A percentile compares a stretch with the other conserved stretches of the same genome.
phyloP scores from a whole-genome alignment of 345 rosid species.

The Noccaea bulbosa region DNA sequence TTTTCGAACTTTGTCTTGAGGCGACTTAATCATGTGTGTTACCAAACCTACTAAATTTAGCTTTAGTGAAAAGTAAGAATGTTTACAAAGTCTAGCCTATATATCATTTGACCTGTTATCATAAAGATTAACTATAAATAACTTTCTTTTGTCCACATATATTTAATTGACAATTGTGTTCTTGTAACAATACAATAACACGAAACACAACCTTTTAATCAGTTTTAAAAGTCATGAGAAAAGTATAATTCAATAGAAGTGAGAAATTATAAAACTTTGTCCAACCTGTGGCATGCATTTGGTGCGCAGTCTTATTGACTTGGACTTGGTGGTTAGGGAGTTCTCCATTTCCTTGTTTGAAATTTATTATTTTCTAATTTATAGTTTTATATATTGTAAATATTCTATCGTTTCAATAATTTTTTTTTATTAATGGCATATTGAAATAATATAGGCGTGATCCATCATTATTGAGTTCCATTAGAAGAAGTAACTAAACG shows the following conservation, averaged over 20 bases:
- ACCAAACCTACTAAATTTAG: conserved; percentile 37
- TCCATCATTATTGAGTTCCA: conserved; percentile 22
- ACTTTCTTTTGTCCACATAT: background rate
- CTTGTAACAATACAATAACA: conserved; percentile 6
- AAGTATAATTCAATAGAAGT: conserved; percentile 2
- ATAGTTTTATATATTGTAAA: background rate
- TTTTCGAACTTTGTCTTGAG: conserved; percentile 20
- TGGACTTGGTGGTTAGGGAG: conserved; percentile 41
- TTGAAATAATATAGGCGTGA: conserved; percentile 15
- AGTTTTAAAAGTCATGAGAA: background rate
- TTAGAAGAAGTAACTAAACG: conserved; percentile 5
- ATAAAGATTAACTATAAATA: conserved; percentile 6
- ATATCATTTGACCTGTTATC: conserved; percentile 21
- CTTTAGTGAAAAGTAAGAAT: conserved; percentile 30
- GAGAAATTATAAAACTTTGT: conserved; percentile 33
- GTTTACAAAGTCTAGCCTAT: conserved; percentile 18
- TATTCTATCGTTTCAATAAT: background rate
- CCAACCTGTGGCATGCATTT: conserved; percentile 45
- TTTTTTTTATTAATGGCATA: background rate
- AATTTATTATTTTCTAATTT: conserved; percentile 16
- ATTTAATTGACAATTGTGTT: background rate
- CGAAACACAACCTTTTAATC: background rate
- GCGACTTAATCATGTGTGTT: conserved; percentile 25
- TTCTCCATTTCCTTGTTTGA: conserved; percentile 26
- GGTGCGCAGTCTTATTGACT: conserved; percentile 42